These are phyloP conservation scores for Macrophomina phaseolina DNA, from an alignment of 2,329 filamentous ascomycete species.

Conservation along the genomic window DNA sequence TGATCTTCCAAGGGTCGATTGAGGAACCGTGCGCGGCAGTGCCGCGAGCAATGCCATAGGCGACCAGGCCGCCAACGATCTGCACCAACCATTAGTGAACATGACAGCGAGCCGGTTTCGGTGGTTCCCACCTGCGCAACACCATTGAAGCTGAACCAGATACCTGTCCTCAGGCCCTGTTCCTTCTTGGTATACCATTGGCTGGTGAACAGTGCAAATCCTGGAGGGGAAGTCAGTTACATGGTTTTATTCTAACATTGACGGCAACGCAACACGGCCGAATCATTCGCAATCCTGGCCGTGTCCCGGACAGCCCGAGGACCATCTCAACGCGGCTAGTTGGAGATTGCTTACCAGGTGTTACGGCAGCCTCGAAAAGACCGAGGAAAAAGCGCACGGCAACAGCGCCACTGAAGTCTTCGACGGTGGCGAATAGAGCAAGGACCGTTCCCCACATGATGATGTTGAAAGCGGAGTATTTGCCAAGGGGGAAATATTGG, in stretches of 20 bases:
- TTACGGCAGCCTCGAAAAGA: constrained; percentile 71
- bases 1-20: constrained; percentile 70
- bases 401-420: constrained; percentile 65
- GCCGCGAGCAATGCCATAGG: constrained; percentile 67
- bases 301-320: too few species aligned
- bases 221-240: background rate
- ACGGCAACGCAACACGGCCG: too few species aligned
- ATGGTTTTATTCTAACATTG: background rate
- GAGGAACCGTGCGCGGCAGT: constrained; percentile 59
- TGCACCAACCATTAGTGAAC: constrained; percentile 33
- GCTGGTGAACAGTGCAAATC: constrained; percentile 70
- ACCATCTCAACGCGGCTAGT: background rate
- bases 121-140: constrained; percentile 53
- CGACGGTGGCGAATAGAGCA: constrained; percentile 66
- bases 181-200: constrained; percentile 77
- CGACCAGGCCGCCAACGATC: constrained; percentile 67
- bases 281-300: too few species aligned
- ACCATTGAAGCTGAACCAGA: constrained; percentile 74
- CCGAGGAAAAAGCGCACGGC: constrained; percentile 72
- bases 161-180: constrained; percentile 65
- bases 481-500: constrained; percentile 68
- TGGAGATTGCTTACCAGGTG: constrained; percentile 52
- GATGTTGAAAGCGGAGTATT: constrained; percentile 69
- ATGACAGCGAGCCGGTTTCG: too few species aligned
- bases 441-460: constrained; percentile 68